Conservation (phyloP, 176 grass and related monocot genomes). For the Carex littledalei region DNA sequence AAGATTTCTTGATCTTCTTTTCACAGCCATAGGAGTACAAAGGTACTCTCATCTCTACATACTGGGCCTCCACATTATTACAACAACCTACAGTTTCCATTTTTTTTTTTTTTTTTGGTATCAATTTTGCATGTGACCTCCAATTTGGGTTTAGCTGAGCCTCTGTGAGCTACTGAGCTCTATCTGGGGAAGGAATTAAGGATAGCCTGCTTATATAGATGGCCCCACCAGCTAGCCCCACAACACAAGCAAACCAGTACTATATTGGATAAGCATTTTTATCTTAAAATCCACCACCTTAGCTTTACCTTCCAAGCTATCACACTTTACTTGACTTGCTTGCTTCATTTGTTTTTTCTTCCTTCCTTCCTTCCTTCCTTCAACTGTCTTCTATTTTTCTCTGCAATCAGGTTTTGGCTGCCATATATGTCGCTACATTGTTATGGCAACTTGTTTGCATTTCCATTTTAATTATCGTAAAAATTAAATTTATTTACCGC, state of each 20-base stretch:
- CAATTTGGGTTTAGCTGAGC: background rate
- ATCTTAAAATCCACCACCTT: background rate
- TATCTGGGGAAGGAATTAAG: background rate
- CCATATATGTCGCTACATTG: background rate
- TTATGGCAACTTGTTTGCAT: background rate
- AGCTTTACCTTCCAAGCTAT: background rate
- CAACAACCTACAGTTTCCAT: slow-evolving; percentile 20
- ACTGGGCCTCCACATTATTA: slow-evolving; percentile 33
- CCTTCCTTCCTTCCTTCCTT: background rate
- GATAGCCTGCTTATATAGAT: slow-evolving; percentile 3
- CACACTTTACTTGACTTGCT: slow-evolving; percentile 1
- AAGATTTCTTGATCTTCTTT: slow-evolving; percentile 44
- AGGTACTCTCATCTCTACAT: slow-evolving; percentile 45
- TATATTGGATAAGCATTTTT: background rate
- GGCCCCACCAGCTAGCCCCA: slow-evolving; percentile 14
- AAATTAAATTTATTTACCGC: background rate
- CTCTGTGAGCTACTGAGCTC: background rate
- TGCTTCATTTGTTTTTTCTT: background rate
- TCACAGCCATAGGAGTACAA: slow-evolving; percentile 44
- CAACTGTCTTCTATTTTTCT: background rate
- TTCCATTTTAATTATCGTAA: too few species aligned
- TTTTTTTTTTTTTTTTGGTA: slow-evolving; percentile 15
- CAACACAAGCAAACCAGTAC: background rate
- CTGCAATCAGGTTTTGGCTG: background rate
- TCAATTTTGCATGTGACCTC: background rate